These are phyloP conservation scores for Diutina sp. DNA, from an alignment of 1,139 yeast species.

Conservation along the genomic window DNA sequence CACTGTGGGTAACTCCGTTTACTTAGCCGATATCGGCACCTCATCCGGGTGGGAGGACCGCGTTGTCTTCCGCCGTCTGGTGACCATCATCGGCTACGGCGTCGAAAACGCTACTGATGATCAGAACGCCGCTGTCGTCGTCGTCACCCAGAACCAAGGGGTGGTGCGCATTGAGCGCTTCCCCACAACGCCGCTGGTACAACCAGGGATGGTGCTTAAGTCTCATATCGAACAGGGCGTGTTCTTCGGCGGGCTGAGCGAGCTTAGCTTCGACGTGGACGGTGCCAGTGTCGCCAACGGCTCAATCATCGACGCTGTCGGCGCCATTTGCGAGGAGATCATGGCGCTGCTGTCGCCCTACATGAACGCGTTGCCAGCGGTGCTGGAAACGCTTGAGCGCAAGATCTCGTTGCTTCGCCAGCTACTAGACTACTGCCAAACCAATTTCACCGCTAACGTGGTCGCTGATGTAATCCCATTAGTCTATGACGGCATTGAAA, in stretches of 20 bases:
- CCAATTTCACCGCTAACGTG: slow-evolving; percentile 26
- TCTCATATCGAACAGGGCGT: slow-evolving; percentile 77
- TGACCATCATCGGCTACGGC: slow-evolving; percentile 51
- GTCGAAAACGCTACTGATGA: slow-evolving; percentile 22
- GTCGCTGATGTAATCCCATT: slow-evolving; percentile 12
- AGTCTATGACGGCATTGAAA: slow-evolving; percentile 41
- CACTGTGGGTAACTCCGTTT: slow-evolving; percentile 45
- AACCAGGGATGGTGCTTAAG: slow-evolving; percentile 35
- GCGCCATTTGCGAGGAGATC: slow-evolving; percentile 40
- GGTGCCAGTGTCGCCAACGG: slow-evolving; percentile 18
- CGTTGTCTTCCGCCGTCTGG: slow-evolving; percentile 39
- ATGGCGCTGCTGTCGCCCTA: slow-evolving; percentile 22
- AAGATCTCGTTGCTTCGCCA: slow-evolving; percentile 11
- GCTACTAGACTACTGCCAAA: slow-evolving; percentile 31
- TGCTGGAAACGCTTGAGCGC: slow-evolving; percentile 8
- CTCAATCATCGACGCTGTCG: slow-evolving; percentile 9
- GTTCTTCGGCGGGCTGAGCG: slow-evolving; percentile 33
- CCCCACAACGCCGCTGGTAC: slow-evolving; percentile 11
- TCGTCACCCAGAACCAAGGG: slow-evolving; percentile 51
- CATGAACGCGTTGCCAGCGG: slow-evolving; percentile 7
- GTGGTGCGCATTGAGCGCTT: slow-evolving; percentile 48
- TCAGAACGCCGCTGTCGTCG: slow-evolving; percentile 27
- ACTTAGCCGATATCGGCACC: slow-evolving; percentile 46
- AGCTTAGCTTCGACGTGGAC: slow-evolving; percentile 44
- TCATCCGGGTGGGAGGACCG: slow-evolving; percentile 71